A percentile compares a stretch with the other conserved stretches of the same genome.
Conservation (phyloP, 1,284 basidiomycete species). For the Anthracocystis panici-leucophaei region DNA sequence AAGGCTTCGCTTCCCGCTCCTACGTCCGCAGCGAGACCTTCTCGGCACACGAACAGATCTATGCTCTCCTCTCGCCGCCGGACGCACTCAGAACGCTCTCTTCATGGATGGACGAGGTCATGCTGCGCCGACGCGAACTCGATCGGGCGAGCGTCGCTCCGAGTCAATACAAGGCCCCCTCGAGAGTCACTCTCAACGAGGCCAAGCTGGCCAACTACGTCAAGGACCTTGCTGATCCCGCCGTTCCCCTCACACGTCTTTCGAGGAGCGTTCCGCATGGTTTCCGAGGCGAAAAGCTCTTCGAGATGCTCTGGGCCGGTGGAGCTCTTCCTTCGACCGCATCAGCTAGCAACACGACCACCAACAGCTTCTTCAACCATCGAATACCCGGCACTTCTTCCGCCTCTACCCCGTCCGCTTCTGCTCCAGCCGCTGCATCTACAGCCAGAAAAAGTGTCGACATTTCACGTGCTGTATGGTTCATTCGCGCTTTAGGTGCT, state of each 20-base stretch:
- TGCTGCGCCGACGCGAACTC: slow-evolving; percentile 42
- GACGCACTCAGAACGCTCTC: slow-evolving; percentile 37
- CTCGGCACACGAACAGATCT: slow-evolving; percentile 74
- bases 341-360: slow-evolving; percentile 1
- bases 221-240: slow-evolving; percentile 87
- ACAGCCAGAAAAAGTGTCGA: slow-evolving; percentile 77
- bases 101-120: slow-evolving; percentile 50
- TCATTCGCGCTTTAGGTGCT: slow-evolving; percentile 91
- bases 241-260: slow-evolving; percentile 87
- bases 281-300: slow-evolving; percentile 87
- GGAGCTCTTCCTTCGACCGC: slow-evolving; percentile 33
- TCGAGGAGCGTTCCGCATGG: slow-evolving; percentile 91
- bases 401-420: slow-evolving; percentile 6
- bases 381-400: slow-evolving; percentile 9
- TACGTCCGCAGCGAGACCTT: slow-evolving; percentile 72
- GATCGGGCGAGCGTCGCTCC: slow-evolving; percentile 25
- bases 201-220: slow-evolving; percentile 89
- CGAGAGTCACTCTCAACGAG: slow-evolving; percentile 87
- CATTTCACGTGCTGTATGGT: slow-evolving; percentile 91
- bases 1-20: slow-evolving; percentile 77
- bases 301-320: slow-evolving; percentile 83
- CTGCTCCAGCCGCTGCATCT: slow-evolving; percentile 69
- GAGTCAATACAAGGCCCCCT: slow-evolving; percentile 51
- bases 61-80: slow-evolving; percentile 71
- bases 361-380: slow-evolving; percentile 20